These are phyloP conservation scores for Austroboletus festivus DNA, from an alignment of 768 basidiomycete genomes.

Conservation along the genomic window DNA sequence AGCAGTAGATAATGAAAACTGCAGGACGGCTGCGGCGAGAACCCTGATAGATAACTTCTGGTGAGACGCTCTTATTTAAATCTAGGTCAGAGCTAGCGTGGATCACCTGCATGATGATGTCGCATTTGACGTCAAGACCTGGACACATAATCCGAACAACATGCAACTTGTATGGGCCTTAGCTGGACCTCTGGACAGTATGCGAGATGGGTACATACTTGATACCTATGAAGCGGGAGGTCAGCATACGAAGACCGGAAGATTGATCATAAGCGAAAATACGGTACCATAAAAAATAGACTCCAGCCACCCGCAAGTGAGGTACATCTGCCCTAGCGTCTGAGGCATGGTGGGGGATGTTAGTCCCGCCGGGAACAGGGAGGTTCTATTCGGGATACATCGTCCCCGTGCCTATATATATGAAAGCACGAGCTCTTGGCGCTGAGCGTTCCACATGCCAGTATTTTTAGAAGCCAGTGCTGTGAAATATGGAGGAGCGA, in stretches of 20 bases:
- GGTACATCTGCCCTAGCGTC: slow-evolving; percentile 16
- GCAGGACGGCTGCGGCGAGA: slow-evolving; percentile 12
- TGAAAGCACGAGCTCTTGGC: too few species aligned
- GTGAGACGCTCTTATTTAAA: neutral
- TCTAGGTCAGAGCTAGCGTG: neutral
- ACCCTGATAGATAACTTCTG: slow-evolving; percentile 6
- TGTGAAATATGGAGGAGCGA: too few species aligned
- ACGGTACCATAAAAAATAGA: slow-evolving; percentile 16
- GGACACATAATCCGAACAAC: slow-evolving; percentile 12
- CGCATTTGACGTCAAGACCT: slow-evolving; percentile 1
- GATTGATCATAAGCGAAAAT: neutral
- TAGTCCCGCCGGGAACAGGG: neutral
- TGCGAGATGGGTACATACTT: slow-evolving; percentile 5
- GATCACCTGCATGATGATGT: slow-evolving; percentile 7
- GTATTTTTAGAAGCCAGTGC: too few species aligned
- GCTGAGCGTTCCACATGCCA: too few species aligned
- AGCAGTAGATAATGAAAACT: slow-evolving; percentile 14
- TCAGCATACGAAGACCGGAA: neutral
- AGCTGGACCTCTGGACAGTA: neutral
- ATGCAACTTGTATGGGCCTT: slow-evolving; percentile 7
- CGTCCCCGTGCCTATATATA: neutral
- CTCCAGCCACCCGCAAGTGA: slow-evolving; percentile 15
- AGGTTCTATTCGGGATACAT: too few species aligned
- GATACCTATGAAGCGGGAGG: slow-evolving; percentile 1
- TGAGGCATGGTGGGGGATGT: slow-evolving; percentile 5